Evolutionary conservation across 805 yeast genomes (phyloP).

Genomic region (Metschnikowia continentalis): DNA sequence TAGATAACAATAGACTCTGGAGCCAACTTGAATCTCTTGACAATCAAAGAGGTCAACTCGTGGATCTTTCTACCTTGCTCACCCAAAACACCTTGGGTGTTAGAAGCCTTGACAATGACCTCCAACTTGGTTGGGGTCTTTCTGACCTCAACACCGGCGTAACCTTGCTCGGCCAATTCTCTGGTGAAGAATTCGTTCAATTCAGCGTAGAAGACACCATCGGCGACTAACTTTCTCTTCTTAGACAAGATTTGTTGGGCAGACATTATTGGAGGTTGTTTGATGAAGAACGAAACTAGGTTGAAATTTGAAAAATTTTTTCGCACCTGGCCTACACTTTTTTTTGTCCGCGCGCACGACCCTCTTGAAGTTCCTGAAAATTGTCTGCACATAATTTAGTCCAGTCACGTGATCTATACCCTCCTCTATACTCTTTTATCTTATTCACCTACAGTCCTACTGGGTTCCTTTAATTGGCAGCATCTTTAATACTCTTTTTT

Average conservation of each 20-base stretch:
- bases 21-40: slow-evolving; percentile 96
- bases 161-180: slow-evolving; percentile 99
- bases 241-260: slow-evolving; percentile 63
- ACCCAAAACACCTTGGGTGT: slow-evolving; percentile 98
- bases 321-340: slow-evolving; percentile 1
- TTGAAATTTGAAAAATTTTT: slow-evolving; percentile 6
- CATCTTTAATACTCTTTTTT: too few relatives aligned
- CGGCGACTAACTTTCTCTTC: slow-evolving; percentile 99
- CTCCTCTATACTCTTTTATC: too few relatives aligned
- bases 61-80: slow-evolving; percentile 99
- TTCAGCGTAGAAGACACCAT: slow-evolving; percentile 99
- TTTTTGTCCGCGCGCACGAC: slow-evolving; percentile 7
- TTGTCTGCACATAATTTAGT: neutral
- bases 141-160: slow-evolving; percentile 99
- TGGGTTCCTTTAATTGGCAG: too few relatives aligned
- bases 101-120: slow-evolving; percentile 97
- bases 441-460: too few relatives aligned
- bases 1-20: slow-evolving; percentile 90
- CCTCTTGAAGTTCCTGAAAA: neutral
- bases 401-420: neutral
- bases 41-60: slow-evolving; percentile 94
- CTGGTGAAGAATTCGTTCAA: slow-evolving; percentile 99
- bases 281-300: neutral
- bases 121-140: slow-evolving; percentile 97
- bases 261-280: slow-evolving; percentile 21